These are phyloP conservation scores for Tilletia indica DNA, from an alignment of 1,284 basidiomycete species.

Conservation along the genomic window DNA sequence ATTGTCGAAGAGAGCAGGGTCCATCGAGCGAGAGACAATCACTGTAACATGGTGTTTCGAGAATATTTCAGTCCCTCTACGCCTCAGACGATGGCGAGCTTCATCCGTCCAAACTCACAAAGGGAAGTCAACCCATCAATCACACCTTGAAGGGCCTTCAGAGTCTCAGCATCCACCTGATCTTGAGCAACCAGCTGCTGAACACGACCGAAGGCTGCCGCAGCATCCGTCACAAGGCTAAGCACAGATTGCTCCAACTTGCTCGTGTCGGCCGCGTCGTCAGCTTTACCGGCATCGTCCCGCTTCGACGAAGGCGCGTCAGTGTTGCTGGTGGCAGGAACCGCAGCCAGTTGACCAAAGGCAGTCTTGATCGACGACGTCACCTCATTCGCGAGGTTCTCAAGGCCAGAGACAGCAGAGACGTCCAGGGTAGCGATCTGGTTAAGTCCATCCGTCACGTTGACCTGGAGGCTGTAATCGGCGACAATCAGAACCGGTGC, in stretches of 20 bases:
- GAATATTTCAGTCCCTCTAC: neutral
- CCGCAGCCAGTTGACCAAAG: neutral
- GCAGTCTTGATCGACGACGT: neutral
- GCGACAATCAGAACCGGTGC: too few relatives aligned
- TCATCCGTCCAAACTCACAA: neutral
- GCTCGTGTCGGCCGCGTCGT: neutral
- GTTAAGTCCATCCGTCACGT: neutral
- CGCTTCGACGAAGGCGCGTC: neutral
- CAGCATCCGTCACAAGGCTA: neutral
- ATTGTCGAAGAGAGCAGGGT: neutral
- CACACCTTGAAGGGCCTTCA: neutral
- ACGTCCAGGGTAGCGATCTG: neutral
- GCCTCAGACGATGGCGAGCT: too few relatives aligned
- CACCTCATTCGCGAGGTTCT: neutral
- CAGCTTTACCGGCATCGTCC: neutral
- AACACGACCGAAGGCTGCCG: neutral
- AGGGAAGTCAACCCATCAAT: neutral
- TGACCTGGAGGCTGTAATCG: neutral
- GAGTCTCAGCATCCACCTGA: neutral
- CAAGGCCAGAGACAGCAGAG: neutral
- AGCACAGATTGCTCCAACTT: neutral
- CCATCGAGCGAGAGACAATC: too few relatives aligned
- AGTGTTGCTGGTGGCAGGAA: neutral
- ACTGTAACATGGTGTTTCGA: neutral
- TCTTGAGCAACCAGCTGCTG: neutral